Percentiles rank a stretch among this genome's conserved stretches.
Evolutionary conservation across 306 rosid species (phyloP).

Genomic region (Clitoria ternatea): DNA sequence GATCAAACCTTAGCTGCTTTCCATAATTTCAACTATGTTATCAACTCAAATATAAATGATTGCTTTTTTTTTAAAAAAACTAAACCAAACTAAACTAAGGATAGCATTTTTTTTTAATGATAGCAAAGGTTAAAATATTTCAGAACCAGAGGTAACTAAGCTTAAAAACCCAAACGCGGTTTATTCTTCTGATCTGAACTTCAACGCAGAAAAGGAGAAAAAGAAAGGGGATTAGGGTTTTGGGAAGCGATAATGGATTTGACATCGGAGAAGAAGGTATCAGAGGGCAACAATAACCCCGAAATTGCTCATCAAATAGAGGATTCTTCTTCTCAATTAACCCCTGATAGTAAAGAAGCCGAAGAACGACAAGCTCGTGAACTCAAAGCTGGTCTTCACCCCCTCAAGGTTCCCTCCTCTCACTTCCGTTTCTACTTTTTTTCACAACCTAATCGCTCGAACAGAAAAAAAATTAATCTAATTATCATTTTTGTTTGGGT

Average conservation of each 20-base stretch:
- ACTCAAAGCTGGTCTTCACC: slow-evolving; percentile 47
- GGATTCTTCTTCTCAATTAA: slow-evolving; percentile 29
- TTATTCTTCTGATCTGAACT: neutral
- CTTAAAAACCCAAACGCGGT: neutral
- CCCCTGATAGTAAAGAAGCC: slow-evolving; percentile 25
- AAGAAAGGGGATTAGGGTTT: slow-evolving; percentile 33
- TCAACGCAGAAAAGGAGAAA: neutral
- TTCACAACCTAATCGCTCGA: neutral
- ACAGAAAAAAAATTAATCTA: neutral
- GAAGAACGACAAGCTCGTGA: slow-evolving; percentile 44
- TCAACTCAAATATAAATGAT: no score
- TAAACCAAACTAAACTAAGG: no score
- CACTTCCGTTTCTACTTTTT: neutral
- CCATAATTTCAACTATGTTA: no score
- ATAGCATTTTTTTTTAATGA: no score
- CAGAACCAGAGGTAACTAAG: neutral
- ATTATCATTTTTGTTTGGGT: neutral
- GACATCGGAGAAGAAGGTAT: slow-evolving; percentile 27
- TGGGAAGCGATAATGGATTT: slow-evolving; percentile 26
- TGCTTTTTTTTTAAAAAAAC: no score
- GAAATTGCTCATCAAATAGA: slow-evolving; percentile 3
- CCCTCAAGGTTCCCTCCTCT: slow-evolving; percentile 31
- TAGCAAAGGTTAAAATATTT: neutral
- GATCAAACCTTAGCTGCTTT: no score
- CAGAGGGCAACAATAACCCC: slow-evolving; percentile 20